A percentile compares a stretch with the other conserved stretches of the same genome.
Evolutionary conservation across 2,329 filamentous ascomycete species (phyloP).

Genomic region (Paecilomyces sp.): DNA sequence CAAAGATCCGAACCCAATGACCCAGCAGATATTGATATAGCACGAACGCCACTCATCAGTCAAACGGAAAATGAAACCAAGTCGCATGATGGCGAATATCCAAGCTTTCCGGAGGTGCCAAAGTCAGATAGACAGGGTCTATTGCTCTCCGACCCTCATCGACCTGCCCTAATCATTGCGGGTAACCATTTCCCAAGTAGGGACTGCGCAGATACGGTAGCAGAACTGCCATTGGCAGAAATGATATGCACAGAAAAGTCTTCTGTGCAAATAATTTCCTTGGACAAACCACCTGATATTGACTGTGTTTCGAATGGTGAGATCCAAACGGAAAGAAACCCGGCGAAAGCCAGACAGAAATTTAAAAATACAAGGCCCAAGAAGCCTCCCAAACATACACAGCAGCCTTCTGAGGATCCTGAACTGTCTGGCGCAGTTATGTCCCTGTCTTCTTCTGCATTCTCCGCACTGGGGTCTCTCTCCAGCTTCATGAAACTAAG

Average conservation of each 20-base stretch:
- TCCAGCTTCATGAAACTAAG: conserved; percentile 46
- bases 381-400: neutral
- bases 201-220: neutral
- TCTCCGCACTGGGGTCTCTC: conserved; percentile 36
- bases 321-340: too few relatives aligned
- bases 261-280: neutral
- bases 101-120: neutral
- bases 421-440: neutral
- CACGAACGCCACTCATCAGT: too few relatives aligned
- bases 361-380: neutral
- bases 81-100: too few relatives aligned
- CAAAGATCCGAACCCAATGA: too few relatives aligned
- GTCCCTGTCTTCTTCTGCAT: neutral
- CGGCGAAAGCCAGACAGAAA: neutral
- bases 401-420: neutral
- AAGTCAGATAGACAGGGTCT: neutral
- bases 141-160: neutral
- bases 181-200: neutral
- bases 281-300: neutral
- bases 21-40: too few relatives aligned
- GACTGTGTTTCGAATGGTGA: neutral
- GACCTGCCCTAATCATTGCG: neutral
- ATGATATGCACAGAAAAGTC: neutral
- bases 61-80: too few relatives aligned
- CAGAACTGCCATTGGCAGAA: neutral